Evolutionary conservation across 768 basidiomycete genomes (phyloP), one percentile per base, ranked within the genome.

Genomic region (Serendipita sp.): DNA sequence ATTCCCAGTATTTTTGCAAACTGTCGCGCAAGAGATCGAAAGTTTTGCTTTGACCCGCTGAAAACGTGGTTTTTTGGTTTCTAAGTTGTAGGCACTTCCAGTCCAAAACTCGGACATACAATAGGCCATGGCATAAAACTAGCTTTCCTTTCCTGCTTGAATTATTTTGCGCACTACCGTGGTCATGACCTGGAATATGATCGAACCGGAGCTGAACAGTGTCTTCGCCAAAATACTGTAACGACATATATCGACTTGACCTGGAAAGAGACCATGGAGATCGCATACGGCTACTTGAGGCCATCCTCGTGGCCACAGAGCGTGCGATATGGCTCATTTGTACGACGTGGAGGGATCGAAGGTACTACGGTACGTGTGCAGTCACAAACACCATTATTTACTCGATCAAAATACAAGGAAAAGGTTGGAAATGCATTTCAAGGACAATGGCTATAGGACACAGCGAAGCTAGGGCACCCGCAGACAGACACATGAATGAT

Each of bases 11-110:
- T 81, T 36, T 78, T 76, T n/a, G 80, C 76, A 66, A 96, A 84
- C 0, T 83, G 82, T 69, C 88, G 90, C 3, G 88, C 81, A 3
- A 95, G 77, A 0, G 89, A 88, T 3, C 81, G 76, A 90, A 91
- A 96, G 72, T 95, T 95, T 66, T 91, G 82, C 71, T 93, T 92
- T 44, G 86, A 90, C 0, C 91, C 91, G 68, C 89, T 92, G 69
- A 35, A 38, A 34, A 52, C 7, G 30, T 8, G n/a, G 11, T 28
- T 30, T 32, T 60, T n/a, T 0, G 32, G 16, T 23, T 7, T 34
- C 7, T 10, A 52, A 52, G 18, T 52, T 16, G 48, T 18, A 7
- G 48, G 32, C 8, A 0, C 41, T 41, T 5, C 23, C 0, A 23
- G 23, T 23, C 13, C 18, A 46, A 18, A 46, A 18, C 11, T 46